Base-by-base conservation (phyloP, 192 early-diverging fungal species). In the Coemansia sp. region DNA sequence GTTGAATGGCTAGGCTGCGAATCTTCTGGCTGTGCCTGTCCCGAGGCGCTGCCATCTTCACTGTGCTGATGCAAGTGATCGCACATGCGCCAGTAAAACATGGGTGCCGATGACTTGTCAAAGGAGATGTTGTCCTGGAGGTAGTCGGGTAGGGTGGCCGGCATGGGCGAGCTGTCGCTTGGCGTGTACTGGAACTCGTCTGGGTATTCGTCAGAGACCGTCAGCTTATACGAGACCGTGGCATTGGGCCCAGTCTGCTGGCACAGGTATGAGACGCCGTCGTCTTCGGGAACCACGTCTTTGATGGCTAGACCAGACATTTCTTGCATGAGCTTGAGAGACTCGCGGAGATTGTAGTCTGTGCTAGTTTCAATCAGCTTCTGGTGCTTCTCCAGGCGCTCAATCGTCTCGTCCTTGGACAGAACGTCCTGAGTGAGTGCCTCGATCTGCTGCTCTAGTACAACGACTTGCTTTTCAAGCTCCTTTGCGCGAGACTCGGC, bases 21-120 rank as follows among this genome's bases (percentile, higher is more conserved):
- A 16, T 55, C 52, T 12, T 55, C 52, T 14, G 52, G 31, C 13
- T 14, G 26, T 33, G 28, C 13, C 52, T 55, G 52, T 2, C 7
- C 48, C 3, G 42, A 5, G 1, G 37, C 31, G 26, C 9, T 36
- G 34, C 2, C 25, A 33, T 18, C 53, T 21, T 23, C 14, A 11
- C 10, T 25, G 43, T 3, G 25, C 39, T 69, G 50, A 58, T 73
- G 70, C 57, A 82, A 39, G 41, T 74, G 75, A 47, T 70, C 68
- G 65, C 75, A 82, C 59, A 82, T 55, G 31, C 79, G 74, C 79
- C 79, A 82, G 56, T 64, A 74, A 66, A 82, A 82, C 79, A 82
- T 77, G 69, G 36, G 64, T 6, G 68, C 70, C 9, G 69, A 69
- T 12, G 61, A 13, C 53, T 69, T 68, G 28, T 66, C 72, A 66